A percentile compares a stretch with the other conserved stretches of the same genome.
These are phyloP conservation scores for Claviceps arundinis DNA, from an alignment of 2,329 filamentous ascomycete species.

Conservation along the genomic window DNA sequence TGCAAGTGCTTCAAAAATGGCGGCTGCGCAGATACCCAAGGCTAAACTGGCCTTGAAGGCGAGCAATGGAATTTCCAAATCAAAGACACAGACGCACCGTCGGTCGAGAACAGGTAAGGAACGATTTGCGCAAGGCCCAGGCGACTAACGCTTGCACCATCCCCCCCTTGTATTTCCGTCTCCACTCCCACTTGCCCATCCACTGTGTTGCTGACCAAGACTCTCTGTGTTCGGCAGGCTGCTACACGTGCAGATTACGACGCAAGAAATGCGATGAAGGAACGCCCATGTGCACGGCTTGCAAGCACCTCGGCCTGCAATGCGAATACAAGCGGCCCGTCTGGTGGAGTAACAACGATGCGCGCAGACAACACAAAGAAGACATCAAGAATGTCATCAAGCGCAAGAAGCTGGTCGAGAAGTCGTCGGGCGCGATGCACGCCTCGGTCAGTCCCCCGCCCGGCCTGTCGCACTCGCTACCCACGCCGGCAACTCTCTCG, in stretches of 20 bases:
- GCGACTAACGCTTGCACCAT: neutral
- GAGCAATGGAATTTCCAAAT: constrained; percentile 43
- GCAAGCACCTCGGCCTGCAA: constrained; percentile 62
- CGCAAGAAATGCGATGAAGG: constrained; percentile 60
- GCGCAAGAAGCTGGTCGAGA: constrained; percentile 86
- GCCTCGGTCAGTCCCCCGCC: constrained; percentile 55
- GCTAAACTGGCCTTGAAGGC: constrained; percentile 43
- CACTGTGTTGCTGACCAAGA: constrained; percentile 3
- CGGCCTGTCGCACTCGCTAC: constrained; percentile 67
- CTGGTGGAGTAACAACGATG: constrained; percentile 95
- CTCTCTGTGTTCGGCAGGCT: constrained; percentile 28
- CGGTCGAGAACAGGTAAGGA: constrained; percentile 75
- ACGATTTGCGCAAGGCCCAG: neutral
- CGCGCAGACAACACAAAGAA: constrained; percentile 78
- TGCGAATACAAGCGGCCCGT: constrained; percentile 95
- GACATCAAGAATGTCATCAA: constrained; percentile 96
- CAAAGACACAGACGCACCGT: constrained; percentile 78
- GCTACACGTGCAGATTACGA: constrained; percentile 54
- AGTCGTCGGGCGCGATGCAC: constrained; percentile 48
- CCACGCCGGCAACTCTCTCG: constrained; percentile 68
- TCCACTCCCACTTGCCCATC: neutral
- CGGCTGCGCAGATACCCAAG: constrained; percentile 45
- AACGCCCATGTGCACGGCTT: constrained; percentile 48
- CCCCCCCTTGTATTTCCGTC: neutral
- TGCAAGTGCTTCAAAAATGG: constrained; percentile 41